Base-by-base conservation (phyloP, 192 early-diverging fungal genomes). In the Tieghemiomyces parasiticus region DNA sequence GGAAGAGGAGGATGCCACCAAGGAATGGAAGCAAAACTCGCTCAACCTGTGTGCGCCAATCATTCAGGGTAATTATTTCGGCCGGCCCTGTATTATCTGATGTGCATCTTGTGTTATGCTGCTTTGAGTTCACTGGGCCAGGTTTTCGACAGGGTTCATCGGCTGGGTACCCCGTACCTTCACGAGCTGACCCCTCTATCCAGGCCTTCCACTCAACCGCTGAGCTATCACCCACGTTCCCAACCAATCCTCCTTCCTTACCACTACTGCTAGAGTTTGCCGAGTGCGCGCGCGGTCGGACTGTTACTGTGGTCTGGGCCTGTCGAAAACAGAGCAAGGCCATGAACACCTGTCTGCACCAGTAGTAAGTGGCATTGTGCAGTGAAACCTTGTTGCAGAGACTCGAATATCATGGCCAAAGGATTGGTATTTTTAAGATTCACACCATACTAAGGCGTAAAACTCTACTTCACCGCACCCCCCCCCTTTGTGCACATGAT, bases 321-420 rank as follows among this genome's bases (percentile, higher is more conserved):
- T 58, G 55, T 30, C 55, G 55, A 2, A 34, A 58, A 6, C 26
- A 25, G n/a, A 19, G 35, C 55, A 58, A 58, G 55, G 55, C 55
- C 32, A 58, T 58, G 55, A 58, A 58, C 26, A 31, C 34, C 3
- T 58, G 55, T 35, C 35, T 58, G 22, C 31, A 26, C 33, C 30
- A n/a, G 22, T 22, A 58, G 55, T 58, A 58, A 58, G 55, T 58
- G 2, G 2, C 1, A 25, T 22, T 50, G 22, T 26, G 1, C 13
- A 2, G 26, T 26, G 49, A 19, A 22, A 25, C 26, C 1, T 2
- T 13, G 22, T 25, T 26, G 26, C 26, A 13, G 26, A 0, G 4
- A 50, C 49, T 25, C 24, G 26, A 25, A 28, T 2, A 0, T 25
- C 12, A 12, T 13, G n/a, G 22, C 4, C 47, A 24, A 26, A 2